phyloP scores from a whole-genome alignment of 306 rosid genomes.

The Citrullus amarus region DNA sequence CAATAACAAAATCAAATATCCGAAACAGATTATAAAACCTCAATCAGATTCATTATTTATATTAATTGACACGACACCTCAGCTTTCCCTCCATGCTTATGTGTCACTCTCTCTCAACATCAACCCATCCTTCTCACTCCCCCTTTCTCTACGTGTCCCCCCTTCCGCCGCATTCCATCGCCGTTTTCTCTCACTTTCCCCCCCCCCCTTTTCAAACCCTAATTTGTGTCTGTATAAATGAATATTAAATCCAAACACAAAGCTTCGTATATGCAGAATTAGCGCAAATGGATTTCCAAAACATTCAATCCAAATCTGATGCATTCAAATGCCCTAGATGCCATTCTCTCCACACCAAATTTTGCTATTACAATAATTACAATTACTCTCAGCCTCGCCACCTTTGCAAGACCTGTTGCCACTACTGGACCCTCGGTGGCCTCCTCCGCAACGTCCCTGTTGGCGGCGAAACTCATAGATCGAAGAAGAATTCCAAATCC shows the following conservation, averaged over 20 bases:
- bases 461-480: constrained; percentile 76
- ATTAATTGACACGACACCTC: background rate
- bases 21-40: background rate
- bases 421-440: constrained; percentile 97
- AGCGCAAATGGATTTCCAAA: background rate
- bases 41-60: background rate
- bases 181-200: background rate
- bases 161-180: background rate
- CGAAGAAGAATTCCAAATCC: constrained; percentile 61
- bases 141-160: background rate
- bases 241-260: background rate
- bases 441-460: constrained; percentile 91
- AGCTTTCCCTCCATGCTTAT: background rate
- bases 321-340: constrained; percentile 48
- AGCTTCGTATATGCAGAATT: background rate
- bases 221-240: background rate
- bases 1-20: background rate
- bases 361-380: constrained; percentile 93
- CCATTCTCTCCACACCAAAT: constrained; percentile 76
- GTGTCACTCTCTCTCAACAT: background rate
- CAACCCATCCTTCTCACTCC: background rate
- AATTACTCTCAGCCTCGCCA: constrained; percentile 93
- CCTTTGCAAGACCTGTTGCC: constrained; percentile 88
- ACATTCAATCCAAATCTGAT: background rate
- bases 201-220: background rate